Percentiles rank a stretch among this genome's conserved stretches.
phyloP scores from a whole-genome alignment of 257 asterid genomes.

The Craterostigma plantagineum region DNA sequence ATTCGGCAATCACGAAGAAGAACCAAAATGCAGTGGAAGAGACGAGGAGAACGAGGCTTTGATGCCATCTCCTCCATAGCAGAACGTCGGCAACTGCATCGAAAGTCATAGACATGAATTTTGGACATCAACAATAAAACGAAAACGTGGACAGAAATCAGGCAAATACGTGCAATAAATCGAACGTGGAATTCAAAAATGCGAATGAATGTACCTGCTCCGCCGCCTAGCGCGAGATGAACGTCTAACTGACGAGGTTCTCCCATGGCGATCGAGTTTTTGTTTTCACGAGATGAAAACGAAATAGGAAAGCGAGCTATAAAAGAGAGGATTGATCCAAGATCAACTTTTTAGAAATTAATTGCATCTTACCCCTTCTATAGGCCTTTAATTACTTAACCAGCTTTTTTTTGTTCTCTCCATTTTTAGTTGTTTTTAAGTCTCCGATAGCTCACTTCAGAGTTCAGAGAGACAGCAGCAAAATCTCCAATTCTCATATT shows the following conservation, averaged over 20 bases:
- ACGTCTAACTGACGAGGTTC: slow-evolving; percentile 31
- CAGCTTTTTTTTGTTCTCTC: too few relatives aligned
- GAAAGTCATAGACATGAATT: too few relatives aligned
- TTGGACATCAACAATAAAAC: slow-evolving; percentile 4
- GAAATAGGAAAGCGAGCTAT: too few relatives aligned
- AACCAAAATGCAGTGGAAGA: slow-evolving; percentile 70
- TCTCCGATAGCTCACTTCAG: too few relatives aligned
- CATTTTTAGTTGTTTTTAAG: too few relatives aligned
- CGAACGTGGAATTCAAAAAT: slow-evolving; percentile 4
- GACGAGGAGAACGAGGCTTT: slow-evolving; percentile 31
- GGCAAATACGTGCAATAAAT: slow-evolving; percentile 7
- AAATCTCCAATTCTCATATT: too few relatives aligned
- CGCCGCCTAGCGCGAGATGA: slow-evolving; percentile 53
- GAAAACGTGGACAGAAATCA: neutral
- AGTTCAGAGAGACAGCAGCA: too few relatives aligned
- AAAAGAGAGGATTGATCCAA: too few relatives aligned
- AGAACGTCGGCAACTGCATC: slow-evolving; percentile 75
- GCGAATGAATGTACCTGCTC: slow-evolving; percentile 46
- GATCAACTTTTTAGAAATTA: too few relatives aligned
- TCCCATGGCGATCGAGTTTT: slow-evolving; percentile 31
- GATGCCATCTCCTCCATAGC: slow-evolving; percentile 56
- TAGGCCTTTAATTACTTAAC: too few relatives aligned
- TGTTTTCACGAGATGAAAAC: too few relatives aligned
- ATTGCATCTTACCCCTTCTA: too few relatives aligned
- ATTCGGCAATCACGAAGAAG: slow-evolving; percentile 77